Conservation (phyloP, 805 yeast species). For the Komagataella populi region DNA sequence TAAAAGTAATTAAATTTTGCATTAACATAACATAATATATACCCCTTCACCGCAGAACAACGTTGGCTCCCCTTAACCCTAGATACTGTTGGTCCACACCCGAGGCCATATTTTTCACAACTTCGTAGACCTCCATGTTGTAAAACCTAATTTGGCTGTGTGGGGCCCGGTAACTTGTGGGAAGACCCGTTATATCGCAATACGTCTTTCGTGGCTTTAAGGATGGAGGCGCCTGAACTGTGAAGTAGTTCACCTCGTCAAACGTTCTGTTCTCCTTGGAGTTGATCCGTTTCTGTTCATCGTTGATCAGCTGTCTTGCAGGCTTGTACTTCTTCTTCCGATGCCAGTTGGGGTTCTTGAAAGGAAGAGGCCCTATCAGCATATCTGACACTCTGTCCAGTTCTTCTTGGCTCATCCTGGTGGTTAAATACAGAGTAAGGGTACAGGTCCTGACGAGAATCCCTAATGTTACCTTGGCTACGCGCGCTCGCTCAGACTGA, state of each 20-base stretch:
- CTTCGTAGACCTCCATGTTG: slow-evolving; percentile 71
- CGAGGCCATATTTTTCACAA: slow-evolving; percentile 68
- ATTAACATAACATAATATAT: background rate
- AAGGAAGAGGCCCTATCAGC: slow-evolving; percentile 30
- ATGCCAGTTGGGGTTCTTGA: slow-evolving; percentile 41
- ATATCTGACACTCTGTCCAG: slow-evolving; percentile 18
- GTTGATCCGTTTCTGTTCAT: slow-evolving; percentile 60
- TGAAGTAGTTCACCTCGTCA: slow-evolving; percentile 53
- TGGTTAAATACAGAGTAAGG: background rate
- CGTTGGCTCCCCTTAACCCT: slow-evolving; percentile 78
- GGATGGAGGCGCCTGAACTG: slow-evolving; percentile 79
- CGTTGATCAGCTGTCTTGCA: slow-evolving; percentile 55
- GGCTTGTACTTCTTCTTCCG: slow-evolving; percentile 54
- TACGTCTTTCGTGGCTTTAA: slow-evolving; percentile 68
- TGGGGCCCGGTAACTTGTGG: slow-evolving; percentile 64
- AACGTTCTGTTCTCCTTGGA: slow-evolving; percentile 18
- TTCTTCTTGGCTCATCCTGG: background rate
- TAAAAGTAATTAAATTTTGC: slow-evolving; percentile 1
- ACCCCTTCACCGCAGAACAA: slow-evolving; percentile 29
- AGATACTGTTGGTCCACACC: slow-evolving; percentile 91
- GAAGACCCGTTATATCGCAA: slow-evolving; percentile 89
- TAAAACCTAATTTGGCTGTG: slow-evolving; percentile 64
- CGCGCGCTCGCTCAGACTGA: background rate
- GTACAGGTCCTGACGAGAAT: background rate
- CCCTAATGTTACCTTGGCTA: background rate